phyloP scores from a whole-genome alignment of 495 filamentous ascomycete genomes.

The Penicillium diatomitis region DNA sequence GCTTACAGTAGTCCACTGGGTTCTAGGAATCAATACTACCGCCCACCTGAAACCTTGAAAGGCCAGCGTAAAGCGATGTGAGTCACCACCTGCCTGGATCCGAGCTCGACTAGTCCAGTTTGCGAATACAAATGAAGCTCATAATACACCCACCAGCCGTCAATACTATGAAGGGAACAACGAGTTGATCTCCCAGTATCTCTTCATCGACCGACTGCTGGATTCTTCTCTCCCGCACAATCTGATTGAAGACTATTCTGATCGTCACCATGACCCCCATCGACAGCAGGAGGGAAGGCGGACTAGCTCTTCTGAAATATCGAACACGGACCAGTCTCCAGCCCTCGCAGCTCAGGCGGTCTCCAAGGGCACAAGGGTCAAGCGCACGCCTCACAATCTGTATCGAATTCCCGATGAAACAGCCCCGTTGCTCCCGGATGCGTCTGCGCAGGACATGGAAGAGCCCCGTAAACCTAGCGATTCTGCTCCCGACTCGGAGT shows the following conservation, averaged over 20 bases:
- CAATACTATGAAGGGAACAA: conserved; percentile 82
- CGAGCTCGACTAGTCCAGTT: background rate
- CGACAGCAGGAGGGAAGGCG: too few species aligned
- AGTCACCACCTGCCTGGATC: background rate
- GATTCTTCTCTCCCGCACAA: conserved; percentile 81
- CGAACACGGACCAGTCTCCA: background rate
- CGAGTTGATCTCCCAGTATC: conserved; percentile 72
- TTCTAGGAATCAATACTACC: conserved; percentile 28
- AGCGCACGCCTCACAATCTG: conserved; percentile 71
- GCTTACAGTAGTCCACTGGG: background rate
- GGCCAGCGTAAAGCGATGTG: conserved; percentile 23
- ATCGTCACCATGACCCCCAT: background rate
- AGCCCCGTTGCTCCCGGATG: conserved; percentile 41
- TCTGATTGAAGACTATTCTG: conserved; percentile 72
- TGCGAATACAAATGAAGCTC: background rate
- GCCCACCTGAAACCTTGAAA: conserved; percentile 19
- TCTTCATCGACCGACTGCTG: conserved; percentile 84
- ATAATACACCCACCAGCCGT: conserved; percentile 28
- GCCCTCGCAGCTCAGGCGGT: background rate
- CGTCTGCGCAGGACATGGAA: conserved; percentile 5
- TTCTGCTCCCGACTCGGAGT: conserved; percentile 28
- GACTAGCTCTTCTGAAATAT: too few species aligned
- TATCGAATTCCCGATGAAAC: conserved; percentile 70
- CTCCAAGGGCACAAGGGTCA: conserved; percentile 39
- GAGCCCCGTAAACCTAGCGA: conserved; percentile 20